A percentile compares a stretch with the other conserved stretches of the same genome.
phyloP scores from a whole-genome alignment of 2,329 filamentous ascomycete species.

The Botrytis deweyae region DNA sequence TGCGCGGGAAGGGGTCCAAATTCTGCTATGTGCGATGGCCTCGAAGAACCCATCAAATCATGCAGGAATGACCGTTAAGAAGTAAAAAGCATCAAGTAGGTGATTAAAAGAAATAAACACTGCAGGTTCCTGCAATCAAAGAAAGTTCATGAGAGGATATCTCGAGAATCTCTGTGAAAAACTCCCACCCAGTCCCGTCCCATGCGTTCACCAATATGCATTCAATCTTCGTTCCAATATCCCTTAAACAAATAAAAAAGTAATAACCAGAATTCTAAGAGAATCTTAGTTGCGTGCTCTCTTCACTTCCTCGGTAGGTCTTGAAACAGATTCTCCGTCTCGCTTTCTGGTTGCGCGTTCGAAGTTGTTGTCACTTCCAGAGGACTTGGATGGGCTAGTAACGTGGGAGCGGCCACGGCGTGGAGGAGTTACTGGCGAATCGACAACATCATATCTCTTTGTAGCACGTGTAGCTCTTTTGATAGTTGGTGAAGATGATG shows the following conservation, averaged over 20 bases:
- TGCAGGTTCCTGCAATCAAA: neutral
- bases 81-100: slow-evolving; percentile 15
- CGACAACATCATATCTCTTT: slow-evolving; percentile 45
- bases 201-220: slow-evolving; percentile 7
- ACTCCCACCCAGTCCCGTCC: slow-evolving; percentile 5
- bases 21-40: slow-evolving; percentile 8
- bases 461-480: slow-evolving; percentile 56
- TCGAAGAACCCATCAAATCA: slow-evolving; percentile 10
- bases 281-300: slow-evolving; percentile 11
- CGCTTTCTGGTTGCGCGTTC: slow-evolving; percentile 47
- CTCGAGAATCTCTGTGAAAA: slow-evolving; percentile 4
- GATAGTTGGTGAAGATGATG: slow-evolving; percentile 62
- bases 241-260: slow-evolving; percentile 2
- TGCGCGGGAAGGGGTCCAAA: slow-evolving; percentile 4
- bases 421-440: slow-evolving; percentile 34
- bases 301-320: slow-evolving; percentile 31
- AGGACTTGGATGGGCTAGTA: slow-evolving; percentile 60
- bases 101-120: slow-evolving; percentile 14
- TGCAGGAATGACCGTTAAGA: slow-evolving; percentile 11
- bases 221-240: slow-evolving; percentile 7
- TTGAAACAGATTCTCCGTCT: slow-evolving; percentile 42
- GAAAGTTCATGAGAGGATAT: slow-evolving; percentile 2
- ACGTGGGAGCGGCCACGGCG: slow-evolving; percentile 24
- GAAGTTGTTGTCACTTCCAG: slow-evolving; percentile 49
- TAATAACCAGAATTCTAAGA: neutral